Base-by-base conservation (phyloP, 495 filamentous ascomycete genomes). In the Daldinia concentrica region DNA sequence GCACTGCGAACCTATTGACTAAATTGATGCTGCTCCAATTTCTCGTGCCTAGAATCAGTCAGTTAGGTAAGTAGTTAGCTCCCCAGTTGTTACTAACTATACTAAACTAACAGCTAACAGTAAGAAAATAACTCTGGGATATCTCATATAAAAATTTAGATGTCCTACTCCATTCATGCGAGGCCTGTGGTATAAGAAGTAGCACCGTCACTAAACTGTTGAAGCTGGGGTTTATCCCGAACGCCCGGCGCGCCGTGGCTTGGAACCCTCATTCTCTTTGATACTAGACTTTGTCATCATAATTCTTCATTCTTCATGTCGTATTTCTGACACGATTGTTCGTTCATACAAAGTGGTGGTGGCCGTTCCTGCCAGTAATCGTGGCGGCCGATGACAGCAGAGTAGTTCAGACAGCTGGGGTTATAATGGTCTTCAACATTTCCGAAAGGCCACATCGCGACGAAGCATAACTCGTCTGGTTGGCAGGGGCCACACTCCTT, bases 391-490 rank as follows among this genome's bases (percentile, higher is more conserved):
- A 15, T 4, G 15, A 73, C 4, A 61, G 66, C 11, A 60, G 70
- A 66, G 26, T 26, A 66, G 37, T 72, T 80, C 48, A 69, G 74
- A 63, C 87, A 90, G 45, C 78, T 76, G 0, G 88, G 88, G 19
- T 81, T 74, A 27, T 82, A 74, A 69, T 88, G 84, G 64, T 90
- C 87, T 19, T 86, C 80, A 0, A 79, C 69, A 0, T 82, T 82
- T 0, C 89, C 89, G 72, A 84, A 81, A 0, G 89, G 90, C 88
- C 89, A 91, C 75, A 91, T 88, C 0, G 90, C 86, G 3, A 90
- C 71, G n/a, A 89, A 83, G 77, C 89, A 91, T n/a, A 89, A 80
- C 76, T 91, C 86, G 62, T 88, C 84, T 17, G 79, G 75, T 0
- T 64, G 75, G 63, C 89, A 91, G 15, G 78, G 79, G 4, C 79